These are phyloP conservation scores for Nitzschia palea DNA, from an alignment of 108 stramenopile species.

Conservation along the genomic window DNA sequence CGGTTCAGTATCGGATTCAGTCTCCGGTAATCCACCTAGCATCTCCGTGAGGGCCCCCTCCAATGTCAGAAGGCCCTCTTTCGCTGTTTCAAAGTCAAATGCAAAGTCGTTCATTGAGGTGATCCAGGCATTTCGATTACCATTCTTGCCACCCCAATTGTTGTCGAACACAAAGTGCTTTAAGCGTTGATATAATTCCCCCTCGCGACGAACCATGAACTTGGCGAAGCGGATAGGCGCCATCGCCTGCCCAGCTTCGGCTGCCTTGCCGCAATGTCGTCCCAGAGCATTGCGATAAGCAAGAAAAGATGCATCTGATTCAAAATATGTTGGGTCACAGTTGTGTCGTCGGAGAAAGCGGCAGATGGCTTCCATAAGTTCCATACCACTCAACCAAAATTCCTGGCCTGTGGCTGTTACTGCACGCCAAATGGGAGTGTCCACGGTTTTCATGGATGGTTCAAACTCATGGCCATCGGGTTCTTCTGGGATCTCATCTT, in stretches of 20 bases:
- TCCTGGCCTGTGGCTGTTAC: conserved; percentile 54
- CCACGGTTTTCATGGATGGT: conserved; percentile 26
- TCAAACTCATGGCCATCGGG: conserved; percentile 31
- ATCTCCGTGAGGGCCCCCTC: conserved; percentile 80
- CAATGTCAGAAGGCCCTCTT: conserved; percentile 73
- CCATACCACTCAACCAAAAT: conserved; percentile 40
- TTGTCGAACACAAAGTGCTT: conserved; percentile 73
- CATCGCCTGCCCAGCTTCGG: conserved; percentile 69
- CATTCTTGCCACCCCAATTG: conserved; percentile 86
- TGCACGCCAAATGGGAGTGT: conserved; percentile 52
- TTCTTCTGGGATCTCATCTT: conserved; percentile 32
- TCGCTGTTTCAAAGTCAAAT: conserved; percentile 61
- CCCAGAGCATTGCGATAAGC: conserved; percentile 74
- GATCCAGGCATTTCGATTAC: conserved; percentile 74
- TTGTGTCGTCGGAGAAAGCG: conserved; percentile 59
- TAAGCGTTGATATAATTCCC: conserved; percentile 72
- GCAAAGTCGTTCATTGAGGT: conserved; percentile 78
- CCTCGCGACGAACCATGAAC: conserved; percentile 77
- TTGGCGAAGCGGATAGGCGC: conserved; percentile 68
- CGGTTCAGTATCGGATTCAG: conserved; percentile 8
- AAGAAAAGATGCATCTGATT: conserved; percentile 72
- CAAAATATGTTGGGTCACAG: conserved; percentile 59
- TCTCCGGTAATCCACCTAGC: conserved; percentile 50
- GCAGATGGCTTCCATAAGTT: conserved; percentile 59
- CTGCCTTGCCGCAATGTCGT: conserved; percentile 71